These are phyloP conservation scores for Leonotis leonurus DNA, from an alignment of 257 asterid genomes.

Conservation along the genomic window DNA sequence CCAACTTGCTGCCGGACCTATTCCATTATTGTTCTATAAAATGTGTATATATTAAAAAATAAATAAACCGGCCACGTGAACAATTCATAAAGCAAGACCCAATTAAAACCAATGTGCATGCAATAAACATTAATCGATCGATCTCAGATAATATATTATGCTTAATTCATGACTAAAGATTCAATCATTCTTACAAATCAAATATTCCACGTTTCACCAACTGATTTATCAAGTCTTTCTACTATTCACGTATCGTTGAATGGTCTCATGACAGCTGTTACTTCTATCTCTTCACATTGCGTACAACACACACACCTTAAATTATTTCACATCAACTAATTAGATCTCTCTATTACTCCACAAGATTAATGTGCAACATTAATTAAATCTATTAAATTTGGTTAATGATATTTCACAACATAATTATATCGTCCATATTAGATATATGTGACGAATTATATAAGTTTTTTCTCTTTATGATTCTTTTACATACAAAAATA, in stretches of 20 bases:
- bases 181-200: neutral
- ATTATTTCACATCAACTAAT: too few relatives aligned
- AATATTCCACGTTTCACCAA: neutral
- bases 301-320: too few relatives aligned
- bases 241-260: neutral
- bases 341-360: too few relatives aligned
- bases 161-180: neutral
- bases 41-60: neutral
- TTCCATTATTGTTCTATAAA: constrained; percentile 5
- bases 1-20: neutral
- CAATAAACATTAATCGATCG: neutral
- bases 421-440: too few relatives aligned
- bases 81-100: constrained; percentile 8
- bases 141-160: neutral
- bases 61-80: constrained; percentile 7
- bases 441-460: too few relatives aligned
- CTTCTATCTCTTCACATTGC: neutral
- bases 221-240: neutral
- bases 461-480: too few relatives aligned
- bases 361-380: too few relatives aligned
- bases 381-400: too few relatives aligned
- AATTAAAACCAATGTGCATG: neutral
- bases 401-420: too few relatives aligned
- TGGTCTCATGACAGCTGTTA: neutral
- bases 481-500: neutral